Evolutionary conservation across 1,284 basidiomycete genomes (phyloP).

Genomic region (Apiotrichum porosum): DNA sequence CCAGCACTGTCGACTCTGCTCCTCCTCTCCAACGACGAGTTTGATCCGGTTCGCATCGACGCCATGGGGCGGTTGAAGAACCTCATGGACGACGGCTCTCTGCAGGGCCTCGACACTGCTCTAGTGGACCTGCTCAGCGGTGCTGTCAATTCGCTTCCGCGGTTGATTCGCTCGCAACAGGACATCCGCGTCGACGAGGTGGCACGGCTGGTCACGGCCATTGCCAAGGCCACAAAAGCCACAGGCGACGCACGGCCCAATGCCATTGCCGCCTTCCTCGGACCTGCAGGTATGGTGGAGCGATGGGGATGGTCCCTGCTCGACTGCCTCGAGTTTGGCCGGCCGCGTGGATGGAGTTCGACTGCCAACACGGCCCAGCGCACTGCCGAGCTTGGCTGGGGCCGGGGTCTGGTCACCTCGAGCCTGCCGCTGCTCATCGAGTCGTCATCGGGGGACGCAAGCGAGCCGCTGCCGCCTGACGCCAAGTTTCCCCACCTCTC

Average conservation of each 20-base stretch:
- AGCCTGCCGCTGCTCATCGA: slow-evolving; percentile 22
- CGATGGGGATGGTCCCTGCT: slow-evolving; percentile 82
- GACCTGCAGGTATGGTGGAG: slow-evolving; percentile 74
- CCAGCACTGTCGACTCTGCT: slow-evolving; percentile 56
- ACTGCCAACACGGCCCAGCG: slow-evolving; percentile 24
- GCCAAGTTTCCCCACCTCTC: slow-evolving; percentile 47
- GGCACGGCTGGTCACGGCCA: slow-evolving; percentile 63
- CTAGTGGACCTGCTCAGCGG: slow-evolving; percentile 51
- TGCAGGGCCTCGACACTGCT: slow-evolving; percentile 53
- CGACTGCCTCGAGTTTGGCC: slow-evolving; percentile 65
- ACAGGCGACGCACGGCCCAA: slow-evolving; percentile 34
- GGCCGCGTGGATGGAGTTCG: slow-evolving; percentile 54
- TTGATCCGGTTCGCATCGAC: slow-evolving; percentile 59
- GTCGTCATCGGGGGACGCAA: not conserved
- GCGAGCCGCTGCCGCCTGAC: slow-evolving; percentile 2
- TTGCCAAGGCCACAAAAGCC: slow-evolving; percentile 56
- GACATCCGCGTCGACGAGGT: slow-evolving; percentile 66
- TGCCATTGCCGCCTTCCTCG: slow-evolving; percentile 62
- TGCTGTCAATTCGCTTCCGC: slow-evolving; percentile 68
- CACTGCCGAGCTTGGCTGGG: slow-evolving; percentile 47
- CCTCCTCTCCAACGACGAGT: slow-evolving; percentile 51
- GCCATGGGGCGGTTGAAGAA: slow-evolving; percentile 54
- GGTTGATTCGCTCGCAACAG: slow-evolving; percentile 62
- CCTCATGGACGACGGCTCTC: slow-evolving; percentile 50
- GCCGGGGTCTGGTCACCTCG: slow-evolving; percentile 23